Evolutionary conservation across 2,329 filamentous ascomycete genomes (phyloP).

Genomic region (Fonsecaea pedrosoi): DNA sequence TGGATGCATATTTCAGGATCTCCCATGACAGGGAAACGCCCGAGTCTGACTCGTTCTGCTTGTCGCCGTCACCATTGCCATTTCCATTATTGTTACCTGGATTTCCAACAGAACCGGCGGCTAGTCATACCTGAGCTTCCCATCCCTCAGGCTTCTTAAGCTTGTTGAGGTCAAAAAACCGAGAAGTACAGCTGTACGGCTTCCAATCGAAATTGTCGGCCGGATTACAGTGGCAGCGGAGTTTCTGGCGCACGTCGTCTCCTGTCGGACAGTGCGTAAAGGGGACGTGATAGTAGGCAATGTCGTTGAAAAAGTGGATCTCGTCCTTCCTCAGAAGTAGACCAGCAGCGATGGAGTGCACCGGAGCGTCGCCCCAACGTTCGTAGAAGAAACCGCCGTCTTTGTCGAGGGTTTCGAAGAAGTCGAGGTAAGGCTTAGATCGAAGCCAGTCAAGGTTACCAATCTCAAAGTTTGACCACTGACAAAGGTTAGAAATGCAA

Average conservation of each 20-base stretch:
- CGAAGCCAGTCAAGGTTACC: constrained; percentile 93
- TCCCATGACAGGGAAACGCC: constrained; percentile 27
- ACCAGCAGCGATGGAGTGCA: constrained; percentile 94
- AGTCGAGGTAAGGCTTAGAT: constrained; percentile 86
- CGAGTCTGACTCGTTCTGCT: background rate
- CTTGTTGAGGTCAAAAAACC: constrained; percentile 83
- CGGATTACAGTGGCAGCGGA: constrained; percentile 93
- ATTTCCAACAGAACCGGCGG: constrained; percentile 29
- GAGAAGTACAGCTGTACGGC: constrained; percentile 89
- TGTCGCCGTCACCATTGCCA: constrained; percentile 7
- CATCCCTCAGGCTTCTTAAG: constrained; percentile 85
- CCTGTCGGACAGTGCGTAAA: constrained; percentile 97
- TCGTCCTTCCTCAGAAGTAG: constrained; percentile 90
- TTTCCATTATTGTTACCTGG: constrained; percentile 21
- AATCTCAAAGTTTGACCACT: constrained; percentile 99
- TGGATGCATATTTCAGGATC: constrained; percentile 30
- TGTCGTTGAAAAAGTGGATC: constrained; percentile 98
- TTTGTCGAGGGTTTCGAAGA: constrained; percentile 83
- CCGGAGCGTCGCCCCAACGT: constrained; percentile 95
- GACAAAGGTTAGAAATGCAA: constrained; percentile 25
- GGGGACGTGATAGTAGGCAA: constrained; percentile 96
- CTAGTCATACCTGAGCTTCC: constrained; percentile 66
- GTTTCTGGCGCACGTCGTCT: constrained; percentile 80
- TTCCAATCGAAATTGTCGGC: constrained; percentile 99
- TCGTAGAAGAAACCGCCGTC: constrained; percentile 99